These are phyloP conservation scores for Flammula alnicola DNA, from an alignment of 1,284 basidiomycete species.

Conservation along the genomic window DNA sequence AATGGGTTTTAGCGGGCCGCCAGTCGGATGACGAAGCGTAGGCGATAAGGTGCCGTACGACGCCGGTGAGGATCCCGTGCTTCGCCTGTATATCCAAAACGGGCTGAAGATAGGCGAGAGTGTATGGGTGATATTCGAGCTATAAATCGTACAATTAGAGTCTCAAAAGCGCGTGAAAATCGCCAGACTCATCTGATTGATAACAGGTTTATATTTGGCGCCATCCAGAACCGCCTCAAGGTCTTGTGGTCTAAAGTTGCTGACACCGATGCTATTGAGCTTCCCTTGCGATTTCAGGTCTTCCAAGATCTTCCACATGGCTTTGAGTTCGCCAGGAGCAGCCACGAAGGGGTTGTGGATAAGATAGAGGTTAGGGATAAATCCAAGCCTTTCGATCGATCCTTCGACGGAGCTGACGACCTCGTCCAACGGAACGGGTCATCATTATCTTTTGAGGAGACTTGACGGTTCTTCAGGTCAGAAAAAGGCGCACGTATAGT, in stretches of 20 bases:
- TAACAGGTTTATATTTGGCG: conserved; percentile 50
- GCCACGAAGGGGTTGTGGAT: conserved; percentile 43
- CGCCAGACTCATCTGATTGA: conserved; percentile 51
- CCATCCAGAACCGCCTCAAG: conserved; percentile 49
- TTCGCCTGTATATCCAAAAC: conserved; percentile 43
- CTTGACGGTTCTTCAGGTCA: conserved; percentile 3
- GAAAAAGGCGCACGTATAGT: not conserved
- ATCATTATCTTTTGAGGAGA: conserved; percentile 11
- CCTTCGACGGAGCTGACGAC: conserved; percentile 35
- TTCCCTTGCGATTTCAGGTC: conserved; percentile 42
- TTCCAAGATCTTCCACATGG: conserved; percentile 38
- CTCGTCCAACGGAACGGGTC: conserved; percentile 27
- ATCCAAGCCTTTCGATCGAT: conserved; percentile 45
- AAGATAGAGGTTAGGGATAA: conserved; percentile 49
- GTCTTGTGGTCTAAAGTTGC: conserved; percentile 60
- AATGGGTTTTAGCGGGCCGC: conserved; percentile 50
- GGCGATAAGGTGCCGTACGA: conserved; percentile 33
- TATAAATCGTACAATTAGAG: conserved; percentile 18
- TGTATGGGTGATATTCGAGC: conserved; percentile 61
- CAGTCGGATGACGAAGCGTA: conserved; percentile 40
- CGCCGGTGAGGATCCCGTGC: conserved; percentile 49
- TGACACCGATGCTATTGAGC: conserved; percentile 57
- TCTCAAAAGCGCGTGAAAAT: not conserved
- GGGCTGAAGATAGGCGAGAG: conserved; percentile 38
- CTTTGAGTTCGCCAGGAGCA: conserved; percentile 32